Evolutionary conservation across 1,284 basidiomycete genomes (phyloP), one percentile per base, ranked within the genome.

Genomic region (Ustilago trichophora): DNA sequence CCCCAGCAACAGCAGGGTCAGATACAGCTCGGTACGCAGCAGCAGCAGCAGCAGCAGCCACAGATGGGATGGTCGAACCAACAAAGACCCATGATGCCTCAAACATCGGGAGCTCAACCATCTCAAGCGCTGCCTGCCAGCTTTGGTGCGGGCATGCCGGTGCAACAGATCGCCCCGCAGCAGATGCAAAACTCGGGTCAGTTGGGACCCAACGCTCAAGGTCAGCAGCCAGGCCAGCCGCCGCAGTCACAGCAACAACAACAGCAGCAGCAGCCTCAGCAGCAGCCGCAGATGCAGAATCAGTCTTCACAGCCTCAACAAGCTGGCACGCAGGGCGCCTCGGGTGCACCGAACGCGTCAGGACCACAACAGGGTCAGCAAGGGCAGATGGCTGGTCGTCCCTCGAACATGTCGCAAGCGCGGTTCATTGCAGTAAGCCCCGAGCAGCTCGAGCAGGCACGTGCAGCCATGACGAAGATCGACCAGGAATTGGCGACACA

Each of bases 381-480:
- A 16, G 62, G 62, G 16, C 62, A 66, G 22, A 52, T 62, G 45
- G 54, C 56, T 6, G 47, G 27, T 6, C 58, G 54, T 19, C 66
- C 57, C 6, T 41, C 54, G 41, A 70, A 66, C 43, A 57, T 71
- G 54, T 57, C 64, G 27, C 65, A 69, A 37, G 66, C 63, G n/a
- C 54, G 57, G 21, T 63, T 62, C 54, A 73, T 65, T 27, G 56
- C 72, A 2, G 68, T 78, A 6, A 68, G 59, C 12, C 58, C 73
- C 19, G 66, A 77, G 32, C 72, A 74, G 72, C 57, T 79, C 3
- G 72, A 75, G 35, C 67, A 79, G 29, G 74, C 77, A 1, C 63
- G 71, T 16, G 44, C 47, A 8, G 63, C 69, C 18, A 71, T 75
- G 71, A 49, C 58, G 16, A 62, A 59, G 50, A 71, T 75, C 31